These are phyloP conservation scores for Coemansia umbellata DNA, from an alignment of 192 early-diverging fungal species.

Conservation along the genomic window DNA sequence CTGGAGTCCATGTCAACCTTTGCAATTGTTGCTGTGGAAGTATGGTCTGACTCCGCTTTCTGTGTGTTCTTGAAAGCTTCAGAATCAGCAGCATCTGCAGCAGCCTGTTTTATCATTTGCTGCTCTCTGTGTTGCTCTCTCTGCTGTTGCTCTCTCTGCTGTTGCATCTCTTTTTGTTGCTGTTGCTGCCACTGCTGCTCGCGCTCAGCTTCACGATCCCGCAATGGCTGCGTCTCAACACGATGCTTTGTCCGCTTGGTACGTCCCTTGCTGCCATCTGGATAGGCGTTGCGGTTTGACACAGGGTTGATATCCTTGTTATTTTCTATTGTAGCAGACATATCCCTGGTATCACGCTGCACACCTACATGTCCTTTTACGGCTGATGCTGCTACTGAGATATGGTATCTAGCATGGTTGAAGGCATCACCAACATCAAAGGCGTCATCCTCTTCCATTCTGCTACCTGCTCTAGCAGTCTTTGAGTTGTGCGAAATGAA, in stretches of 20 bases:
- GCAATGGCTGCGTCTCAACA: constrained; percentile 44
- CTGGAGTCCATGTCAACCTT: not conserved
- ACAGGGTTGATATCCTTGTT: constrained; percentile 22
- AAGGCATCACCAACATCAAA: constrained; percentile 25
- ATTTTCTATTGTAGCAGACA: not conserved
- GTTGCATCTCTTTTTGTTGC: not conserved
- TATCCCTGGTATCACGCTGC: not conserved
- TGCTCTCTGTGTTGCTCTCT: not conserved
- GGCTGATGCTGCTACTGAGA: constrained; percentile 4
- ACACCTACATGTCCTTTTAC: not conserved
- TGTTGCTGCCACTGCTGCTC: constrained; percentile 17
- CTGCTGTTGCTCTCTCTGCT: not conserved
- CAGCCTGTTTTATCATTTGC: not conserved
- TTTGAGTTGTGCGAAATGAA: too few relatives aligned
- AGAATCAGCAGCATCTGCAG: not conserved
- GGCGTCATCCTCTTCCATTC: constrained; percentile 23
- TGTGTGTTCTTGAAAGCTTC: not conserved
- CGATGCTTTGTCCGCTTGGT: constrained; percentile 26
- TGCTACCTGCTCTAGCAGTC: not conserved
- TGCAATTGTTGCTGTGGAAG: constrained; percentile 3
- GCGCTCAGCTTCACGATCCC: constrained; percentile 50
- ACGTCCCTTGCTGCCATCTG: constrained; percentile 18
- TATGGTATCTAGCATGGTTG: constrained; percentile 21
- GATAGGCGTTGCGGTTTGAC: constrained; percentile 34
- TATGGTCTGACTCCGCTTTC: not conserved